phyloP scores from a whole-genome alignment of 2,329 filamentous ascomycete species.

The Epichloe glyceriae region DNA sequence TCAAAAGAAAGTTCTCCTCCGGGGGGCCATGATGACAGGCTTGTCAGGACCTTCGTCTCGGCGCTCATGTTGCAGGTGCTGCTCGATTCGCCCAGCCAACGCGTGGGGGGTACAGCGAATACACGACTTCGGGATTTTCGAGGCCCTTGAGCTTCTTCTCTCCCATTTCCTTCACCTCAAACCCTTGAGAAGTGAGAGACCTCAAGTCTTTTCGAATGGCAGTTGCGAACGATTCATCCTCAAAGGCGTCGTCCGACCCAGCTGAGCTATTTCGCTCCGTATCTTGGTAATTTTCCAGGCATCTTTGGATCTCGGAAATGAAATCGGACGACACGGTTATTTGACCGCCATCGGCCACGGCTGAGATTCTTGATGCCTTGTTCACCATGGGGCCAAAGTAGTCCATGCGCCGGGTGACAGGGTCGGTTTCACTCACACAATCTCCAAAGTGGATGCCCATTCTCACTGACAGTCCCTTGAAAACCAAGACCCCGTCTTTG shows the following conservation, averaged over 20 bases:
- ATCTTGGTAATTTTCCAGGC: constrained; percentile 79
- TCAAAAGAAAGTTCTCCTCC: constrained; percentile 62
- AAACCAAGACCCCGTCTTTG: constrained; percentile 77
- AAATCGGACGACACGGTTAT: constrained; percentile 96
- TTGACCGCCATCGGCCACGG: constrained; percentile 89
- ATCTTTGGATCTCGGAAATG: constrained; percentile 87
- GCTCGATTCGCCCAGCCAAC: constrained; percentile 65
- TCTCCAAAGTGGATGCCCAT: constrained; percentile 97
- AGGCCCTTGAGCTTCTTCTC: constrained; percentile 92
- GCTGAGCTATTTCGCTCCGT: constrained; percentile 57
- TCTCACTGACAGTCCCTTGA: constrained; percentile 83
- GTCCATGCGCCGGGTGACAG: constrained; percentile 95
- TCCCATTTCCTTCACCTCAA: constrained; percentile 92
- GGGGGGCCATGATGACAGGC: constrained; percentile 47
- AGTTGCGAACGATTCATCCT: constrained; percentile 60
- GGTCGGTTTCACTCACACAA: constrained; percentile 89
- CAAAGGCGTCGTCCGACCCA: constrained; percentile 54
- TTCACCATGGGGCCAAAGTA: constrained; percentile 99
- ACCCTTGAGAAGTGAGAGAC: constrained; percentile 78
- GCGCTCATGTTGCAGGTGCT: constrained; percentile 43
- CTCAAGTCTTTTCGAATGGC: constrained; percentile 79
- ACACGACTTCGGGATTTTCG: constrained; percentile 92
- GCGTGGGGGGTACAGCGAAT: constrained; percentile 85
- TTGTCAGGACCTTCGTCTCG: constrained; percentile 34
- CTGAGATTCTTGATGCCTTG: constrained; percentile 84